Evolutionary conservation across 1,139 yeast genomes (phyloP).

Genomic region (Eremothecium sinecaudum): DNA sequence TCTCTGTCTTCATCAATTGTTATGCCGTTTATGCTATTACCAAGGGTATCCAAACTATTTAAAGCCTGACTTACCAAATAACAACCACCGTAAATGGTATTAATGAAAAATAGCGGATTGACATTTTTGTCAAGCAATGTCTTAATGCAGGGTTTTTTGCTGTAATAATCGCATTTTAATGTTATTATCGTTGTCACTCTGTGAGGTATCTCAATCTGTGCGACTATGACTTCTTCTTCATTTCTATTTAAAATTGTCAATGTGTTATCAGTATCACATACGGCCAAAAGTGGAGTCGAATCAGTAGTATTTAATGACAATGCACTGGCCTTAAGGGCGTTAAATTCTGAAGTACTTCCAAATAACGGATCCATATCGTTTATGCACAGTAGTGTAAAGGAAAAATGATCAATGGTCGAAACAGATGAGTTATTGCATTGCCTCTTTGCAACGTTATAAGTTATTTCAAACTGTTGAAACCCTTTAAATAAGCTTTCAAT

Average conservation of each 20-base stretch:
- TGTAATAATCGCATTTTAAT: neutral
- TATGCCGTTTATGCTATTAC: conserved; percentile 1
- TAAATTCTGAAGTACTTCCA: neutral
- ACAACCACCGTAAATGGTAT: conserved; percentile 12
- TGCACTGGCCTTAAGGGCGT: conserved; percentile 1
- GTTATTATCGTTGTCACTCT: conserved; percentile 1
- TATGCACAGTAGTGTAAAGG: neutral
- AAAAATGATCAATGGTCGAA: neutral
- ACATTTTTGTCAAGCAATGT: neutral
- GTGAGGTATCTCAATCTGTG: conserved; percentile 1
- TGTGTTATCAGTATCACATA: neutral
- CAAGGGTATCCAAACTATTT: neutral
- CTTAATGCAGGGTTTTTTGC: neutral
- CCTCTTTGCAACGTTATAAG: neutral
- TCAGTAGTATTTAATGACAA: neutral
- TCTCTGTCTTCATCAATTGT: neutral
- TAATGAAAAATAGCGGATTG: conserved; percentile 11
- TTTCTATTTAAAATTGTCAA: neutral
- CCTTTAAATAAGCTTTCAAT: conserved; percentile 1
- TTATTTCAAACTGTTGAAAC: conserved; percentile 1
- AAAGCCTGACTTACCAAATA: conserved; percentile 8
- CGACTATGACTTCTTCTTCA: neutral
- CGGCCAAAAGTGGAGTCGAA: neutral
- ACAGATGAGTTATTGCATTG: neutral
- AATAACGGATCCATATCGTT: neutral